Evolutionary conservation across 805 yeast species (phyloP).

Genomic region (Ogataea haglerorum): DNA sequence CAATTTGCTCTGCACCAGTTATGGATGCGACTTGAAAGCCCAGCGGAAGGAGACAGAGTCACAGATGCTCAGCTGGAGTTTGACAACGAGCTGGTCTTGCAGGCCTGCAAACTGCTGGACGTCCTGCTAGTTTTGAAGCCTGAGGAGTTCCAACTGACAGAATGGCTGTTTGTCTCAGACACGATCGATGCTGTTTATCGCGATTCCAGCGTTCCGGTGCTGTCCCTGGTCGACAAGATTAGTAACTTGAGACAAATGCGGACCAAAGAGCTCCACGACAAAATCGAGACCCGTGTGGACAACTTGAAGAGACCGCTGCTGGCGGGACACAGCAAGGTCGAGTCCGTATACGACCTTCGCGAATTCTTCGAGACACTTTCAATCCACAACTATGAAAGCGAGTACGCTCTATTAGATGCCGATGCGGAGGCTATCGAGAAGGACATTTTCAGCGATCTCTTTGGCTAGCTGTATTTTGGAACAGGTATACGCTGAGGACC

Average conservation of each 20-base stretch:
- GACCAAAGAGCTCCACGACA: conserved; percentile 17
- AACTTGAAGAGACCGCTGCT: conserved; percentile 42
- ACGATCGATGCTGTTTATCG: conserved; percentile 35
- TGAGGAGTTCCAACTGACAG: conserved; percentile 74
- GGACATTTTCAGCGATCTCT: conserved; percentile 61
- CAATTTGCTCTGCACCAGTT: conserved; percentile 46
- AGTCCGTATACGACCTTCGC: conserved; percentile 46
- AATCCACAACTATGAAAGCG: conserved; percentile 60
- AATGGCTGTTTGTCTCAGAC: conserved; percentile 84
- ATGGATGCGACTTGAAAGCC: conserved; percentile 19
- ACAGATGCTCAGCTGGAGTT: conserved; percentile 26
- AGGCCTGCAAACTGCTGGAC: conserved; percentile 78
- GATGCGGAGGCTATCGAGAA: conserved; percentile 47
- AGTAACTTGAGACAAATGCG: conserved; percentile 28
- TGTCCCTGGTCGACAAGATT: conserved; percentile 36
- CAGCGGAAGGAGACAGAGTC: conserved; percentile 13
- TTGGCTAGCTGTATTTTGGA: conserved; percentile 35
- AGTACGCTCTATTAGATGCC: conserved; percentile 46
- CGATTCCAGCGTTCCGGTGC: conserved; percentile 28
- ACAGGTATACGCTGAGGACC: conserved; percentile 71
- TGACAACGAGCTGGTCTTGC: conserved; percentile 43
- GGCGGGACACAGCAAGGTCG: conserved; percentile 38
- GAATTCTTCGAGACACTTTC: conserved; percentile 66
- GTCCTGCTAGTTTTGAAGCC: conserved; percentile 59
- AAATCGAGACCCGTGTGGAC: conserved; percentile 14